Evolutionary conservation across 2,329 filamentous ascomycete genomes (phyloP), one percentile per base, ranked within the genome.

Genomic region (Aspergillus aculeatinus): DNA sequence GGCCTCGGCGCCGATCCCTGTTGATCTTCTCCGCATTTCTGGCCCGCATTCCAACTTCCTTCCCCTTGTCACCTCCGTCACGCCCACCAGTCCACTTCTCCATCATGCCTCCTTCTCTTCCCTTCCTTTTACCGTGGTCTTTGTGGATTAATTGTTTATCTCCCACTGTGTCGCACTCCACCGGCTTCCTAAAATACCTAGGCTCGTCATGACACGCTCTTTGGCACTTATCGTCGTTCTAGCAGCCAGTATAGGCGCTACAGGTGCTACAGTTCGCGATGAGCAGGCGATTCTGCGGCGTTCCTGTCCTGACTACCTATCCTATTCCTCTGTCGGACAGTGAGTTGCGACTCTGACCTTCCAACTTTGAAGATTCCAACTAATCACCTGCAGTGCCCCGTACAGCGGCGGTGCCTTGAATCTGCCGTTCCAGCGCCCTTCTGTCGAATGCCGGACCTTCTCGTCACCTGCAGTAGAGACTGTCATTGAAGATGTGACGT

Each of bases 381-480:
- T 52, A 21, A 47, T 31, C 23, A 19, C 14, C 42, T 16, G 27
- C 63, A 96, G 92, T 74, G 83, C 82, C 21, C 95, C 95, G 1
- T 85, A 89, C 63, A 96, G 91, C 75, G 81, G 87, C 21, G 95
- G 95, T 1, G 89, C 90, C 4, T 82, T 96, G 70, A 81, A 83
- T 55, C 83, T 99, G 1, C 92, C 95, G 0, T 98, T 87, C 75
- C 95, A 99, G 74, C 85, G 95, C 60, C 95, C 95, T 3, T 85
- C 88, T 33, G 80, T 82, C 58, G 84, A 86, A 73, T 99, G 95
- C 75, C 90, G 95, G 64, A 97, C 93, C 0, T 99, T 98, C 77
- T 85, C 87, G 58, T 97, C 93, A 0, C 85, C 89, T 25, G 83
- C 89, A 3, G 96, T 98, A 50, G 95, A 99, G 75, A 83, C 90